Evolutionary conservation across 331 rosid species (phyloP).

Genomic region (Pyracantha coccinea): DNA sequence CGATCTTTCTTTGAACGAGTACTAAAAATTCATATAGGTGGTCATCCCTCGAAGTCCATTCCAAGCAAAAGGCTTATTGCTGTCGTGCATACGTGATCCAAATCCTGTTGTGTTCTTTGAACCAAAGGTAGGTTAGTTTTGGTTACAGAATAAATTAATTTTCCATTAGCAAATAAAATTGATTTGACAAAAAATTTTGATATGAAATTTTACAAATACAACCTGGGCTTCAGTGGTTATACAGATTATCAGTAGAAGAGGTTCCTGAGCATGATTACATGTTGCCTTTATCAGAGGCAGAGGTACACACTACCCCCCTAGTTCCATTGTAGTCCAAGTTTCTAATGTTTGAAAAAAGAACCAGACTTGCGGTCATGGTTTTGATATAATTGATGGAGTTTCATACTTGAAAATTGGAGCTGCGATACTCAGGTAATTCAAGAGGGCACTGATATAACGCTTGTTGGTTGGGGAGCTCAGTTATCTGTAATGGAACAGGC

Average conservation of each 20-base stretch:
- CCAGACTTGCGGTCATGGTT: neutral
- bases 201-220: neutral
- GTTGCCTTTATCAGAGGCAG: conserved; percentile 89
- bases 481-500: conserved; percentile 88
- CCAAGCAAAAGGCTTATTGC: conserved; percentile 83
- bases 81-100: conserved; percentile 85
- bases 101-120: conserved; percentile 91
- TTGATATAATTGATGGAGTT: neutral
- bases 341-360: neutral
- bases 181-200: neutral
- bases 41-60: conserved; percentile 93
- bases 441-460: conserved; percentile 79
- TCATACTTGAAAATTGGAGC: neutral
- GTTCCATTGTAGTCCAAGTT: neutral
- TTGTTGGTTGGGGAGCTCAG: conserved; percentile 99
- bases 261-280: conserved; percentile 85
- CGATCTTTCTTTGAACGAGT: no score
- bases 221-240: conserved; percentile 62
- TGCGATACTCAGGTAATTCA: conserved; percentile 51
- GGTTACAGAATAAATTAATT: neutral
- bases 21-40: conserved; percentile 41
- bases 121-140: conserved; percentile 56
- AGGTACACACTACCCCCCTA: conserved; percentile 36
- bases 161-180: neutral
- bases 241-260: conserved; percentile 94